These are phyloP conservation scores for Arthrobotrys megalospora DNA, from an alignment of 2,329 filamentous ascomycete species.

Conservation along the genomic window DNA sequence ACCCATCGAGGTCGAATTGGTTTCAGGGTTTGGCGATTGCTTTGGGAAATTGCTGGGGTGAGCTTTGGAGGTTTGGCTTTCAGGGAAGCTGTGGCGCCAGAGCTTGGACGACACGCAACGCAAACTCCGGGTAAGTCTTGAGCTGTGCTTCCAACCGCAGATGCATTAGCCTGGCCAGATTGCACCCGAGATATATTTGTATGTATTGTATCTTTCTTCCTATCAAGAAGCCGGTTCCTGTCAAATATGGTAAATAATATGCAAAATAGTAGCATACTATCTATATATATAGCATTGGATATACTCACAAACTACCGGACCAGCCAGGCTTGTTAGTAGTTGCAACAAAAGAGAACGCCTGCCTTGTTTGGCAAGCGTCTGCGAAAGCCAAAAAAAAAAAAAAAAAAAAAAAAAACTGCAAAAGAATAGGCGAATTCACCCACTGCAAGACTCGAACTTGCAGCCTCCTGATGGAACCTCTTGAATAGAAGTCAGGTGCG, in stretches of 20 bases:
- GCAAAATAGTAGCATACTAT: too few species aligned
- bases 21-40: constrained; percentile 36
- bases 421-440: constrained; percentile 37
- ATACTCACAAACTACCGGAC: too few species aligned
- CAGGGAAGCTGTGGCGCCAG: constrained; percentile 37
- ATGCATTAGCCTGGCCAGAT: too few species aligned
- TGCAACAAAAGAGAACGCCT: constrained; percentile 11
- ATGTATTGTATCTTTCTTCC: too few species aligned
- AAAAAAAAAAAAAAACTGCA: constrained; percentile 18
- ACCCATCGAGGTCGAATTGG: constrained; percentile 59
- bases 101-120: constrained; percentile 36
- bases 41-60: constrained; percentile 40
- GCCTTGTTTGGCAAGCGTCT: constrained; percentile 9
- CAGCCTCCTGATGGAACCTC: constrained; percentile 43
- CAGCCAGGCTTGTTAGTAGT: background rate
- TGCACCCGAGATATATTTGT: too few species aligned
- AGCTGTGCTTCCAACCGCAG: background rate
- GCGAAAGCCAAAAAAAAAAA: background rate
- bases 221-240: too few species aligned
- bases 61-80: constrained; percentile 42
- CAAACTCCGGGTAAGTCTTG: constrained; percentile 5
- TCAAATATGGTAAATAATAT: too few species aligned
- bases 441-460: constrained; percentile 52
- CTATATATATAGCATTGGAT: too few species aligned
- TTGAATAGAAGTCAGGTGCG: constrained; percentile 51